These are phyloP conservation scores for Teunomyces kruisii DNA, from an alignment of 805 yeast genomes.

Conservation along the genomic window DNA sequence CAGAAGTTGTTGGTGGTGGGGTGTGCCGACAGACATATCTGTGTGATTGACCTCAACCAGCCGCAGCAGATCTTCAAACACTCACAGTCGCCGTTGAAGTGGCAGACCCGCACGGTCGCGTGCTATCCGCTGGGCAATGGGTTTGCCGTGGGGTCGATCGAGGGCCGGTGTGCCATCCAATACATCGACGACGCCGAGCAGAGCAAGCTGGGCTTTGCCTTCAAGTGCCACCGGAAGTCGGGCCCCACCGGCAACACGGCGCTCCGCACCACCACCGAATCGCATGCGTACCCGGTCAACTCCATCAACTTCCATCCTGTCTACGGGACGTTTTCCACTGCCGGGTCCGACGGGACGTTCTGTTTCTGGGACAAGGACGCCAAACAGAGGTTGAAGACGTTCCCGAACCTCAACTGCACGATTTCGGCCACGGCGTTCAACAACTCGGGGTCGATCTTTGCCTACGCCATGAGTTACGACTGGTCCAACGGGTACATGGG, in stretches of 20 bases:
- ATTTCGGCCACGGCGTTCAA: slow-evolving; percentile 81
- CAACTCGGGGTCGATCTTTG: slow-evolving; percentile 78
- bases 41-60: slow-evolving; percentile 72
- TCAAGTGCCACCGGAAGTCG: slow-evolving; percentile 88
- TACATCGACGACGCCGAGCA: slow-evolving; percentile 84
- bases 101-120: slow-evolving; percentile 79
- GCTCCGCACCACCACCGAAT: slow-evolving; percentile 36
- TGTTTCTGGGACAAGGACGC: slow-evolving; percentile 96
- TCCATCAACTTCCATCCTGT: slow-evolving; percentile 83
- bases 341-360: slow-evolving; percentile 92
- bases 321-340: slow-evolving; percentile 88
- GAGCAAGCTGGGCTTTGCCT: slow-evolving; percentile 73
- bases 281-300: slow-evolving; percentile 75
- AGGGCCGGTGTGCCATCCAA: slow-evolving; percentile 94
- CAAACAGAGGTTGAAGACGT: slow-evolving; percentile 79
- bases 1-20: slow-evolving; percentile 87
- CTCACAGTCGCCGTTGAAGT: slow-evolving; percentile 74
- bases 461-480: slow-evolving; percentile 90
- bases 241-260: slow-evolving; percentile 34
- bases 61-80: slow-evolving; percentile 83
- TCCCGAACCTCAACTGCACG: slow-evolving; percentile 64
- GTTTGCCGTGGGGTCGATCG: slow-evolving; percentile 88
- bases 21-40: slow-evolving; percentile 85
- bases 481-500: slow-evolving; percentile 91
- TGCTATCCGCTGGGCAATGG: slow-evolving; percentile 94